These are phyloP conservation scores for Graphilbum sp. DNA, from an alignment of 2,329 filamentous ascomycete genomes.

Conservation along the genomic window DNA sequence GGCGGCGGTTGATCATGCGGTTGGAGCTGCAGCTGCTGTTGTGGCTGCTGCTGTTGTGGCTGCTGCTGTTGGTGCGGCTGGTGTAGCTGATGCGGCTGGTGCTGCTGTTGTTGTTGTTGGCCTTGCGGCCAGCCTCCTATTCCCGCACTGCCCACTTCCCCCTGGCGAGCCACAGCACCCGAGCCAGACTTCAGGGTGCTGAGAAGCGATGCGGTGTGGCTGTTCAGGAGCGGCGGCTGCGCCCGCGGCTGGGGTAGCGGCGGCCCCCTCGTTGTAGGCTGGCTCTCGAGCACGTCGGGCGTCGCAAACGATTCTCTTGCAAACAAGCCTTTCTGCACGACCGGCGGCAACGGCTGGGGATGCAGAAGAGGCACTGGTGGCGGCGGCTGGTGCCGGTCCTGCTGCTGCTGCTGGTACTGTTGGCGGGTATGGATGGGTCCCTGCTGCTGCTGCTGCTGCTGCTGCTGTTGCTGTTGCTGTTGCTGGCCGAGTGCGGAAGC, in stretches of 20 bases:
- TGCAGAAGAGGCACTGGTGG: background rate
- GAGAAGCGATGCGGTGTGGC: constrained; percentile 20
- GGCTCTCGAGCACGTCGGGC: background rate
- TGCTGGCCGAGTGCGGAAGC: background rate
- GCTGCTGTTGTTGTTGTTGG: constrained; percentile 1
- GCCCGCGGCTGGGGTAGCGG: background rate
- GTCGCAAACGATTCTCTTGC: background rate
- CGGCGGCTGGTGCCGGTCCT: background rate
- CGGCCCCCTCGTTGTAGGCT: background rate
- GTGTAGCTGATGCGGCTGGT: constrained; percentile 1
- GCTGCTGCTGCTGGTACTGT: constrained; percentile 1
- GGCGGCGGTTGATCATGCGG: too few relatives aligned
- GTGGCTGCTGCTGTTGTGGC: too few relatives aligned
- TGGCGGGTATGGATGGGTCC: background rate
- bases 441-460: background rate
- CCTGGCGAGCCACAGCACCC: background rate
- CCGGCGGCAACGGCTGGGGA: background rate
- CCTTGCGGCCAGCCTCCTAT: background rate
- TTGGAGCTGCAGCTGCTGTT: too few relatives aligned
- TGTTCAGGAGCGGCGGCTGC: constrained; percentile 10
- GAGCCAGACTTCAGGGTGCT: constrained; percentile 21
- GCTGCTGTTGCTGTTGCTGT: background rate
- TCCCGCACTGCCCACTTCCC: too few relatives aligned
- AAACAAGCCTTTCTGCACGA: background rate
- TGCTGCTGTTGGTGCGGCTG: constrained; percentile 1